Conservation (phyloP, 2,329 filamentous ascomycete species). For the Aspergillus tamarii region DNA sequence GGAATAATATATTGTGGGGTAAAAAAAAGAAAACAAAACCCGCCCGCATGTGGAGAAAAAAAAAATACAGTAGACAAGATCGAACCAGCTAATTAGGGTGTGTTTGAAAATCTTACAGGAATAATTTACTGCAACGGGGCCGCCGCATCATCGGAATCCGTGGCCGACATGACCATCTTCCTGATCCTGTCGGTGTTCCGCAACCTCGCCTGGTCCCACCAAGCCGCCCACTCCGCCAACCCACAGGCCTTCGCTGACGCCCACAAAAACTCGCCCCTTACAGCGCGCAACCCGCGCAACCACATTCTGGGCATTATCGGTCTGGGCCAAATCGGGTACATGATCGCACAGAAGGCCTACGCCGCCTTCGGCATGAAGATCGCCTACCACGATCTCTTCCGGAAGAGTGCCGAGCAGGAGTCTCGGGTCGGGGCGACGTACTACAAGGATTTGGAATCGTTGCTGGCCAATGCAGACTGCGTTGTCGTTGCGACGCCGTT, state of each 20-base stretch:
- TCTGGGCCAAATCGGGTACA: slow-evolving; percentile 67
- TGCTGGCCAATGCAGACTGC: slow-evolving; percentile 50
- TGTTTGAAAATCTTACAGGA: slow-evolving; percentile 17
- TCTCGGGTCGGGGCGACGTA: slow-evolving; percentile 44
- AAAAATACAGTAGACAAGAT: slow-evolving; percentile 2
- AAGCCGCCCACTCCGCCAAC: slow-evolving; percentile 55
- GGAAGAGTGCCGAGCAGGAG: slow-evolving; percentile 44
- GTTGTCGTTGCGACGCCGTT: slow-evolving; percentile 53
- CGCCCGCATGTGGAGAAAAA: slow-evolving; percentile 1
- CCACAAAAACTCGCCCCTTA: slow-evolving; percentile 61
- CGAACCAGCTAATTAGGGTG: not conserved
- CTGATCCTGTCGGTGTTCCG: slow-evolving; percentile 72
- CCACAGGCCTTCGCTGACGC: slow-evolving; percentile 58
- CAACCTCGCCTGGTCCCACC: slow-evolving; percentile 65
- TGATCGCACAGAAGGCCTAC: slow-evolving; percentile 62
- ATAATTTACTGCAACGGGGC: slow-evolving; percentile 70
- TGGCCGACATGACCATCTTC: slow-evolving; percentile 71
- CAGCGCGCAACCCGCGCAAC: slow-evolving; percentile 65
- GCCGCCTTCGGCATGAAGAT: slow-evolving; percentile 69
- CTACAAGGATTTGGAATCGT: slow-evolving; percentile 46
- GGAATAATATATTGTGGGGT: not conserved
- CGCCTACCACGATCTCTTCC: slow-evolving; percentile 56
- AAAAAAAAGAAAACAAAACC: not conserved
- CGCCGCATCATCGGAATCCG: slow-evolving; percentile 70
- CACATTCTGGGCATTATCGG: slow-evolving; percentile 69